Conservation (phyloP, 2,329 filamentous ascomycete species). For the Neofusicoccum laricinum region DNA sequence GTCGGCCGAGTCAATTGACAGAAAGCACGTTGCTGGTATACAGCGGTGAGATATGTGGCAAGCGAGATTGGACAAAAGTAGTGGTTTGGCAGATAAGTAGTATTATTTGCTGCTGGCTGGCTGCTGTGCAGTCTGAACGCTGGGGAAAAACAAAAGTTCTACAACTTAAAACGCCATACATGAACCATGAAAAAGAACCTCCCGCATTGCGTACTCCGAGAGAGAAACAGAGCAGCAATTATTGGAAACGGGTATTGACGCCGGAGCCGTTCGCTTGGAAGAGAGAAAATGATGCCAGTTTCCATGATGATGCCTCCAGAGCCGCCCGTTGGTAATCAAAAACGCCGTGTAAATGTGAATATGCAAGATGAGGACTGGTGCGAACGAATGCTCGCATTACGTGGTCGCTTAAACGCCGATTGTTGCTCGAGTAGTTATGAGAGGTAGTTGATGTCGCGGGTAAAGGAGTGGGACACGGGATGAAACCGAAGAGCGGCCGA, state of each 20-base stretch:
- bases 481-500: background rate
- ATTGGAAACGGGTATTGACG: constrained; percentile 15
- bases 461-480: background rate
- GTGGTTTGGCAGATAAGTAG: background rate
- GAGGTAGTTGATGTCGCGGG: background rate
- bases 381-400: constrained; percentile 4
- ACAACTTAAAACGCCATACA: constrained; percentile 7
- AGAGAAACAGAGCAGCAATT: constrained; percentile 6
- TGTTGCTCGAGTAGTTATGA: constrained; percentile 3
- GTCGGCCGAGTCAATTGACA: background rate
- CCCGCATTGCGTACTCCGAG: background rate
- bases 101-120: constrained; percentile 10
- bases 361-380: constrained; percentile 1
- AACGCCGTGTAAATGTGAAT: constrained; percentile 17
- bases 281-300: constrained; percentile 12
- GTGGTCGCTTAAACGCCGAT: constrained; percentile 10
- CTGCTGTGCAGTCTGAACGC: background rate
- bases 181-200: background rate
- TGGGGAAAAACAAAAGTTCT: background rate
- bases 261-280: constrained; percentile 8
- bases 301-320: constrained; percentile 14
- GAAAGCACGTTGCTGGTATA: background rate
- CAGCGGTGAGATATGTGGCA: background rate
- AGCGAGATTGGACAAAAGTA: background rate
- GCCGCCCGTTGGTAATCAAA: constrained; percentile 7